A percentile compares a stretch with the other conserved stretches of the same genome.
phyloP scores from a whole-genome alignment of 495 filamentous ascomycete genomes.

The Lichenothelia convexa region DNA sequence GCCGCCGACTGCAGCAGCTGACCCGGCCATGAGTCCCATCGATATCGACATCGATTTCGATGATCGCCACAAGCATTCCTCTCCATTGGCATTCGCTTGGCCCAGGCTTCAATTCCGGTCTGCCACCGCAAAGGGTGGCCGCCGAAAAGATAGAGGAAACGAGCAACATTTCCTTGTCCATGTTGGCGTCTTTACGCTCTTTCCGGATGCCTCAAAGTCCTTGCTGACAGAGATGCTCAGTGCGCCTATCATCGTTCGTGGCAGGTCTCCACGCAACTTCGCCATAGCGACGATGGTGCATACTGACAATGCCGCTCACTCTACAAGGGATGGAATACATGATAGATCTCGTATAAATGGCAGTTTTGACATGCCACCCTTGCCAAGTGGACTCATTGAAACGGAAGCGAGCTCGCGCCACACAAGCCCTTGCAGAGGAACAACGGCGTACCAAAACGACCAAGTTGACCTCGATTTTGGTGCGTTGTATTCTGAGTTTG shows the following conservation, averaged over 20 bases:
- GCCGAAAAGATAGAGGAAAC: constrained; percentile 46
- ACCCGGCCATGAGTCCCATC: no score
- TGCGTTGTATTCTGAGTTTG: no score
- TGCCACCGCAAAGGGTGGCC: constrained; percentile 71
- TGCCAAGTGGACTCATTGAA: constrained; percentile 2
- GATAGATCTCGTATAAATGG: constrained; percentile 21
- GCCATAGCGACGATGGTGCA: constrained; percentile 46
- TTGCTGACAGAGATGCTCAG: constrained; percentile 41
- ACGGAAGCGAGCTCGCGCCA: constrained; percentile 10
- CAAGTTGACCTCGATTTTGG: constrained; percentile 52
- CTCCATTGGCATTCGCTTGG: constrained; percentile 80
- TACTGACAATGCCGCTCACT: constrained; percentile 28
- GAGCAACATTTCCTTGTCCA: constrained; percentile 55
- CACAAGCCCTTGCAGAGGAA: constrained; percentile 14
- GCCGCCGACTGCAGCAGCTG: no score
- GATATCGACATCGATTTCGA: constrained; percentile 61
- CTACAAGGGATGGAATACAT: constrained; percentile 17
- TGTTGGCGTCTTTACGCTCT: constrained; percentile 40
- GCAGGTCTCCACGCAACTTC: constrained; percentile 49
- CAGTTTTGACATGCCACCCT: constrained; percentile 24
- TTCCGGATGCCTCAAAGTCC: constrained; percentile 37
- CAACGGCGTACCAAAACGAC: constrained; percentile 43
- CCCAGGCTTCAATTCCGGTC: constrained; percentile 84
- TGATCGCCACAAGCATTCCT: no score
- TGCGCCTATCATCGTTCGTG: constrained; percentile 51